Conservation (phyloP, 2,329 filamentous ascomycete genomes). For the Pezicula carpinea region DNA sequence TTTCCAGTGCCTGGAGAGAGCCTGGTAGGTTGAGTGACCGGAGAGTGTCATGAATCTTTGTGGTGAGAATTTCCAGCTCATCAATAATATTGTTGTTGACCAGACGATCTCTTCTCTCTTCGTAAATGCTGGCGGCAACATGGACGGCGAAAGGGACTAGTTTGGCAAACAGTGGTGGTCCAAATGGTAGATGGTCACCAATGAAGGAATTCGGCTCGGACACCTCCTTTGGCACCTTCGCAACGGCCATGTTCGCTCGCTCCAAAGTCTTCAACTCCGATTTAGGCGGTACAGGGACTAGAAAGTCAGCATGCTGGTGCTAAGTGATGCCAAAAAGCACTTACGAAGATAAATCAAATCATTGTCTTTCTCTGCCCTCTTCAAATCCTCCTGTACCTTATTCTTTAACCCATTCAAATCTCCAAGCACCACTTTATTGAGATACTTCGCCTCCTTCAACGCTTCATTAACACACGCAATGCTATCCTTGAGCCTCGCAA, state of each 20-base stretch:
- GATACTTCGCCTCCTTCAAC: constrained; percentile 75
- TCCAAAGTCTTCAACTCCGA: constrained; percentile 82
- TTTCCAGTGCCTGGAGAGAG: constrained; percentile 89
- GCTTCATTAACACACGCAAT: constrained; percentile 80
- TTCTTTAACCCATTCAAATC: constrained; percentile 81
- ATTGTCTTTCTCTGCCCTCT: constrained; percentile 92
- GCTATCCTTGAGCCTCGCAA: constrained; percentile 79
- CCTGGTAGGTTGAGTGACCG: constrained; percentile 84
- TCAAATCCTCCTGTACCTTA: constrained; percentile 80
- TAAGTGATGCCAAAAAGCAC: constrained; percentile 20
- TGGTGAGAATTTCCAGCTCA: constrained; percentile 76
- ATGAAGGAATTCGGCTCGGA: constrained; percentile 75
- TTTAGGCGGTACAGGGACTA: constrained; percentile 77
- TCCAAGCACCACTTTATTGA: constrained; percentile 75
- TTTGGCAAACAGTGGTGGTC: constrained; percentile 80
- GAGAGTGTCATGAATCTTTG: constrained; percentile 72
- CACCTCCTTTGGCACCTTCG: constrained; percentile 76
- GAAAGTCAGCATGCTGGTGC: constrained; percentile 26
- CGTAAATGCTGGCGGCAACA: constrained; percentile 91
- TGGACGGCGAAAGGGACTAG: constrained; percentile 95
- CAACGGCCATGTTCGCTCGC: constrained; percentile 80
- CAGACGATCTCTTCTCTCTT: constrained; percentile 82
- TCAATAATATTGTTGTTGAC: constrained; percentile 85
- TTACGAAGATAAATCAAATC: constrained; percentile 86
- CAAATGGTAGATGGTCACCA: constrained; percentile 75